Percentiles rank a stretch among this genome's conserved stretches.
These are phyloP conservation scores for Suillus bovinus DNA, from an alignment of 768 basidiomycete genomes.

Conservation along the genomic window DNA sequence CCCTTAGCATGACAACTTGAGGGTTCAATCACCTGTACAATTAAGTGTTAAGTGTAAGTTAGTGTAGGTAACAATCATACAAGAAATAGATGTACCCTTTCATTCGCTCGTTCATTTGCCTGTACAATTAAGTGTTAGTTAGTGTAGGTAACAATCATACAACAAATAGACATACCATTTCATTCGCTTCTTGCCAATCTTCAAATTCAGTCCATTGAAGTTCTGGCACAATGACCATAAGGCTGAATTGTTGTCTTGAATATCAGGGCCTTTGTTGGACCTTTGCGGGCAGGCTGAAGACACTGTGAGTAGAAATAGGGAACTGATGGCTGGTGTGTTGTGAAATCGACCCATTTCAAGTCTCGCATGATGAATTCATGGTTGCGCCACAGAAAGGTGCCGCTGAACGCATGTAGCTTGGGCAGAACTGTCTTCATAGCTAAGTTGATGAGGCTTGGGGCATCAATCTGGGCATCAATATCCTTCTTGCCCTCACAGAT, in stretches of 20 bases:
- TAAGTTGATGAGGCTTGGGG: background rate
- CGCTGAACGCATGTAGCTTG: background rate
- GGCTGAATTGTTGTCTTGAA: too few species aligned
- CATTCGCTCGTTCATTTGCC: background rate
- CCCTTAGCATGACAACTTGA: too few species aligned
- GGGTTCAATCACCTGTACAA: too few species aligned
- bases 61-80: background rate
- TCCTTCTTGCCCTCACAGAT: too few species aligned
- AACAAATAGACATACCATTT: background rate
- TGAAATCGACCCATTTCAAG: conserved; percentile 9
- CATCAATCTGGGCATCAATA: background rate
- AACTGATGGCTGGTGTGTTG: background rate
- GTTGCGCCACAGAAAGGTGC: background rate
- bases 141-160: background rate
- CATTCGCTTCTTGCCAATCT: background rate
- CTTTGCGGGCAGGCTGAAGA: too few species aligned
- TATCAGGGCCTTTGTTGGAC: too few species aligned
- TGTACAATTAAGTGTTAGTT: too few species aligned
- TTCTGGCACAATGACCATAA: too few species aligned
- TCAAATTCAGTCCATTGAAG: too few species aligned
- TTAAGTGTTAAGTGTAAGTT: too few species aligned
- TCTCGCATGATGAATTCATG: background rate
- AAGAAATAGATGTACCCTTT: background rate
- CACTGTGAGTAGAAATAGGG: too few species aligned
- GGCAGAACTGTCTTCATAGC: conserved; percentile 5